phyloP scores from a whole-genome alignment of 805 yeast genomes.

The Sugiyamaella chiloensis region DNA sequence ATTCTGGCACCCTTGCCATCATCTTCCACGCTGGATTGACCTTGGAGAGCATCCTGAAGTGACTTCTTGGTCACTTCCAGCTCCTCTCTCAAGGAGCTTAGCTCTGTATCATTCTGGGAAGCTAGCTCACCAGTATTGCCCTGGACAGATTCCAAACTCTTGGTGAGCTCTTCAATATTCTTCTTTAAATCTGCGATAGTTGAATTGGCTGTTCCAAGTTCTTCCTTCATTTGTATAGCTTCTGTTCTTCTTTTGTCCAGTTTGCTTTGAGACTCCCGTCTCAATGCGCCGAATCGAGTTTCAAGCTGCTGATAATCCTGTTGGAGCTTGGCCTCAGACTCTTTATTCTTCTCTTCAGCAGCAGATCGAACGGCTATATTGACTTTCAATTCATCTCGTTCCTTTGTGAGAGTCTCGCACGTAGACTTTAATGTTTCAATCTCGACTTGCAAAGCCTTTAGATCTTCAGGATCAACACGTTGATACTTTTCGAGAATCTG shows the following conservation, averaged over 20 bases:
- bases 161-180: conserved; percentile 11
- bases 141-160: conserved; percentile 9
- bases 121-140: not conserved
- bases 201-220: conserved; percentile 13
- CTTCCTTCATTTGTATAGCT: conserved; percentile 12
- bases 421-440: conserved; percentile 26
- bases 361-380: not conserved
- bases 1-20: conserved; percentile 25
- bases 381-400: conserved; percentile 7
- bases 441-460: conserved; percentile 36
- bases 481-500: conserved; percentile 45
- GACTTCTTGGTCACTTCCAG: conserved; percentile 14
- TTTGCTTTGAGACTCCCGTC: conserved; percentile 28
- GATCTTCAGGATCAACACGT: conserved; percentile 47
- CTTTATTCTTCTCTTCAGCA: conserved; percentile 18
- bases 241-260: conserved; percentile 23
- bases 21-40: not conserved
- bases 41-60: conserved; percentile 26
- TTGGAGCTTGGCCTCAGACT: conserved; percentile 17
- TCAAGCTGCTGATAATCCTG: conserved; percentile 10
- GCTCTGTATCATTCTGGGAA: not conserved
- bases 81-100: conserved; percentile 10
- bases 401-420: conserved; percentile 7
- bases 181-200: conserved; percentile 9
- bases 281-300: conserved; percentile 20